A percentile compares a stretch with the other conserved stretches of the same genome.
Conservation (phyloP, 2,329 filamentous ascomycete species). For the Aspergillus brunneoviolaceus region DNA sequence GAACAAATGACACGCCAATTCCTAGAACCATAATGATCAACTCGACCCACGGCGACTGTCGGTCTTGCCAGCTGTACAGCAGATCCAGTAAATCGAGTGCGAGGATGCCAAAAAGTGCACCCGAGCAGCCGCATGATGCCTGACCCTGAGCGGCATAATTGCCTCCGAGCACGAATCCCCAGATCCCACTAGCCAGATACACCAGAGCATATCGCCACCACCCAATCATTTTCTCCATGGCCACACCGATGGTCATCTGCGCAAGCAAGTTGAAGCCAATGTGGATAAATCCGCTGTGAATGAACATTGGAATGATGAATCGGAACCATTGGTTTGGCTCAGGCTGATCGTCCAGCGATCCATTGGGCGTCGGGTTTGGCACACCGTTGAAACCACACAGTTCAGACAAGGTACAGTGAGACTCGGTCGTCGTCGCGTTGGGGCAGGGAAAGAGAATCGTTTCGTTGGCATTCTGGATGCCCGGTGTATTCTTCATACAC, state of each 20-base stretch:
- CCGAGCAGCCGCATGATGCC: slow-evolving; percentile 84
- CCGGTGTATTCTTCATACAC: slow-evolving; percentile 78
- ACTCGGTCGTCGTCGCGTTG: slow-evolving; percentile 64
- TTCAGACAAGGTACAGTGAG: slow-evolving; percentile 69
- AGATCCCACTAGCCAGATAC: slow-evolving; percentile 88
- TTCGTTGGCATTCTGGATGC: slow-evolving; percentile 39
- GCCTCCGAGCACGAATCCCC: slow-evolving; percentile 90
- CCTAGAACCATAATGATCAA: slow-evolving; percentile 85
- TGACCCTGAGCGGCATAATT: slow-evolving; percentile 85
- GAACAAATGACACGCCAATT: slow-evolving; percentile 83
- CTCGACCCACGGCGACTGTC: slow-evolving; percentile 73
- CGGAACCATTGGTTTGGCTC: slow-evolving; percentile 93
- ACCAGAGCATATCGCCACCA: slow-evolving; percentile 84
- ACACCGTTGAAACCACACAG: slow-evolving; percentile 82
- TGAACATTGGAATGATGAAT: slow-evolving; percentile 92
- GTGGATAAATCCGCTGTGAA: slow-evolving; percentile 91
- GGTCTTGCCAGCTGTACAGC: slow-evolving; percentile 86
- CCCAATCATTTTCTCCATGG: slow-evolving; percentile 91
- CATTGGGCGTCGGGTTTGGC: slow-evolving; percentile 59
- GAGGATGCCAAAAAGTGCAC: slow-evolving; percentile 86
- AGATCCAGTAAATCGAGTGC: slow-evolving; percentile 86
- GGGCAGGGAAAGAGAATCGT: slow-evolving; percentile 71
- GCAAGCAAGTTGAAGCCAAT: slow-evolving; percentile 94
- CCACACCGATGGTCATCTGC: slow-evolving; percentile 82
- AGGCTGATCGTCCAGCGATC: slow-evolving; percentile 55